Conservation (phyloP, 2,329 filamentous ascomycete species). For the Atkinsonella hypoxylon region DNA sequence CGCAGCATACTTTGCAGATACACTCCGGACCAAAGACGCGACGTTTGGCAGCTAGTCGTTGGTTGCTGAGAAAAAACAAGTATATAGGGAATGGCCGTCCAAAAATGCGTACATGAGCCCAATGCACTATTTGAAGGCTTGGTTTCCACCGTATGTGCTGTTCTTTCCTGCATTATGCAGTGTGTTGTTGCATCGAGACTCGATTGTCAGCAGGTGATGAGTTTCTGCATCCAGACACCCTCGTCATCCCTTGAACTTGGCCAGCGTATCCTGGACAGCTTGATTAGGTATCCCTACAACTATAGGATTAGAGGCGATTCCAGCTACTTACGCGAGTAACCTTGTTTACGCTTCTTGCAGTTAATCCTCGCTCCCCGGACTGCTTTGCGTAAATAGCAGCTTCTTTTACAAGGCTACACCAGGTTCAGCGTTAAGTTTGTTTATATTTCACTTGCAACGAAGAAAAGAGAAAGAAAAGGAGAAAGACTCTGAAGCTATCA, state of each 20-base stretch:
- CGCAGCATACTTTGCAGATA: neutral
- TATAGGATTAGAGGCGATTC: neutral
- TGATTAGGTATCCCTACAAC: neutral
- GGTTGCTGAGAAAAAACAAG: too few species aligned
- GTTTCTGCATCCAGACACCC: neutral
- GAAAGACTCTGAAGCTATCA: neutral
- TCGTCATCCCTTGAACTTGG: slow-evolving; percentile 54
- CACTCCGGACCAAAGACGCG: neutral
- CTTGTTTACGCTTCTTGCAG: slow-evolving; percentile 65
- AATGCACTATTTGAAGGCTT: too few species aligned
- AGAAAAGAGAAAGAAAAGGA: neutral
- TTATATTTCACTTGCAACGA: neutral
- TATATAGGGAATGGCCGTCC: too few species aligned
- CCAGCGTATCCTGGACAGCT: slow-evolving; percentile 44
- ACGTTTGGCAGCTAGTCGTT: too few species aligned
- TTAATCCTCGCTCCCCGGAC: slow-evolving; percentile 59
- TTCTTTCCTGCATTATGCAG: neutral
- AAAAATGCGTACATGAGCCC: too few species aligned
- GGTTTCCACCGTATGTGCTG: neutral
- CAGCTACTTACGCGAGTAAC: slow-evolving; percentile 51
- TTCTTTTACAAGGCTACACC: slow-evolving; percentile 60
- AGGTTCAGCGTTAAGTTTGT: neutral
- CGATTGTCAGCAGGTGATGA: neutral
- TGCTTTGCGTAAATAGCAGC: slow-evolving; percentile 65
- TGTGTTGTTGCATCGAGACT: neutral